Evolutionary conservation across 2,329 filamentous ascomycete species (phyloP).

Genomic region (Aspergillus sp.): DNA sequence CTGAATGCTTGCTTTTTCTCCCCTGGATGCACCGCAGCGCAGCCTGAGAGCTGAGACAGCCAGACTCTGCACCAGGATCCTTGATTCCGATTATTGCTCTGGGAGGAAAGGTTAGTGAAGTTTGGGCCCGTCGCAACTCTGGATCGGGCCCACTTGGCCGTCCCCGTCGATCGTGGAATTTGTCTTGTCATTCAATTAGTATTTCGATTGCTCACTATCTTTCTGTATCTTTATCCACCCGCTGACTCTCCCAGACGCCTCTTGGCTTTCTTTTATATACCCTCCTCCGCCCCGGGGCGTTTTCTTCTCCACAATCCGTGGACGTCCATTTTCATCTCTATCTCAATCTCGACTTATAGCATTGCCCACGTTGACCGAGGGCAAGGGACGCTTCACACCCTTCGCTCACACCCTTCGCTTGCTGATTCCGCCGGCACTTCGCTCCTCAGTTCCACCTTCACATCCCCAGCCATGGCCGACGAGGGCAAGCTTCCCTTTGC

Average conservation of each 20-base stretch:
- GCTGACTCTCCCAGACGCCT: conserved; percentile 16
- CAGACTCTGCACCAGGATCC: not conserved
- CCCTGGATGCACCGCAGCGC: not conserved
- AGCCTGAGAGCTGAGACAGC: not conserved
- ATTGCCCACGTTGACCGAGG: conserved; percentile 7
- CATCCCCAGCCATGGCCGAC: conserved; percentile 27
- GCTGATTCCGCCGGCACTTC: not conserved
- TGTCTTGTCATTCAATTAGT: not conserved
- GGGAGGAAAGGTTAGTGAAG: not conserved
- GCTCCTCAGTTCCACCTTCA: not conserved
- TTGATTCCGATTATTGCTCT: too few relatives aligned
- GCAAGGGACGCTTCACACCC: not conserved
- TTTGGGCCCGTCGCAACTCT: not conserved
- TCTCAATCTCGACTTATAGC: not conserved
- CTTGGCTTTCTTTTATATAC: conserved; percentile 19
- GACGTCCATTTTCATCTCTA: conserved; percentile 11
- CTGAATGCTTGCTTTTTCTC: not conserved
- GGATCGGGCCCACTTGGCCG: conserved; percentile 8
- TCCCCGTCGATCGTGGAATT: conserved; percentile 4
- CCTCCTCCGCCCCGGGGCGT: conserved; percentile 19
- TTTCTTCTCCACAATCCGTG: conserved; percentile 27
- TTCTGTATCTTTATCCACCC: conserved; percentile 11
- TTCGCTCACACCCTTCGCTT: not conserved
- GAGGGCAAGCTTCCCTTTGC: conserved; percentile 31
- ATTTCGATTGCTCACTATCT: conserved; percentile 12